phyloP scores from a whole-genome alignment of 768 basidiomycete genomes.

The Termitomyces sp. region DNA sequence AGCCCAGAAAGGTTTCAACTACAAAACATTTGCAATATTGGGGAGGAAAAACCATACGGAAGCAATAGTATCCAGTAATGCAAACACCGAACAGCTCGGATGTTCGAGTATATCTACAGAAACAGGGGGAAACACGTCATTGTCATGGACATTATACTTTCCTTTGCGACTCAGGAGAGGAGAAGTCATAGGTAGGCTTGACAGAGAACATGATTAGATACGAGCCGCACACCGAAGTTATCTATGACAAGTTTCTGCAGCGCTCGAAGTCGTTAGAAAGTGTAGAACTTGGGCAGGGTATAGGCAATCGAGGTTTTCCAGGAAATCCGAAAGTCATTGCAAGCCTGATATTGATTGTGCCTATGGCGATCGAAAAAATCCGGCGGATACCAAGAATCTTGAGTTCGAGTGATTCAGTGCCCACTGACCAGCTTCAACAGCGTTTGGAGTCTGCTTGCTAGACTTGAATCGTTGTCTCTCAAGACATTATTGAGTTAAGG shows the following conservation, averaged over 20 bases:
- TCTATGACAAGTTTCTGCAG: not conserved
- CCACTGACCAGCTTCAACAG: not conserved
- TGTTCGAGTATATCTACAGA: conserved; percentile 49
- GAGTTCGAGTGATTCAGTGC: not conserved
- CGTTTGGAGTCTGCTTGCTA: not conserved
- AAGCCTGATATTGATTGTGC: not conserved
- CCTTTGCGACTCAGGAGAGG: not conserved
- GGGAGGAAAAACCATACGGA: conserved; percentile 24
- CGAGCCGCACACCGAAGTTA: not conserved
- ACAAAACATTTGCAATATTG: conserved; percentile 22
- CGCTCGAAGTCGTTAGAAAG: not conserved
- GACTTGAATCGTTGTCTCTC: not conserved
- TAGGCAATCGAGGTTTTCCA: too few relatives aligned
- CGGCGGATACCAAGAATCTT: not conserved
- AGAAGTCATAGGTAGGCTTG: not conserved
- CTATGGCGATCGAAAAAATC: not conserved
- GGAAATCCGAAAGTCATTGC: not conserved
- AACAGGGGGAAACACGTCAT: conserved; percentile 33
- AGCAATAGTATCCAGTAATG: conserved; percentile 46
- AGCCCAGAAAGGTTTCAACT: conserved; percentile 29
- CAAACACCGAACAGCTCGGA: conserved; percentile 62
- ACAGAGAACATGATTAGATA: not conserved
- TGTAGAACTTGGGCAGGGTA: not conserved
- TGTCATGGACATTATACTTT: conserved; percentile 28
- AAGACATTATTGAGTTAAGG: not conserved